Percentiles rank a stretch among this genome's conserved stretches.
Evolutionary conservation across 495 filamentous ascomycete genomes (phyloP).

Genomic region (Aspergillus affinis): DNA sequence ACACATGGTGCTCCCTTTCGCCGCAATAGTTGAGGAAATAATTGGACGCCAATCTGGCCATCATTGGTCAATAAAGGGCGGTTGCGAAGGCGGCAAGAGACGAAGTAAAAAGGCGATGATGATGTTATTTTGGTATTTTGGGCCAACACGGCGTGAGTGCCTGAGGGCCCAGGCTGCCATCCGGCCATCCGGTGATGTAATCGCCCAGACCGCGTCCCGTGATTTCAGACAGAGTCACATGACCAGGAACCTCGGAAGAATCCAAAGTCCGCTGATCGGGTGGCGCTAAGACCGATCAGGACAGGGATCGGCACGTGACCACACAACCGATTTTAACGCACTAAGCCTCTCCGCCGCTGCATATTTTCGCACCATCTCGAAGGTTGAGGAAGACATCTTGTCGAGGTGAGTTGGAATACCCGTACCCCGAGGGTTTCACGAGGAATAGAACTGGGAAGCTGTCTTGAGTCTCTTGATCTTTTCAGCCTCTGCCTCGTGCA

Average conservation of each 20-base stretch:
- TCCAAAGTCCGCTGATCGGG: constrained; percentile 6
- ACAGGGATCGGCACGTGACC: constrained; percentile 37
- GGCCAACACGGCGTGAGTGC: not conserved
- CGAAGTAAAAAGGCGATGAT: constrained; percentile 1
- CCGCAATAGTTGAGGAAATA: constrained; percentile 22
- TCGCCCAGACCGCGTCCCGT: not conserved
- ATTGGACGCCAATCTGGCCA: constrained; percentile 16
- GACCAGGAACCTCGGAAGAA: constrained; percentile 11
- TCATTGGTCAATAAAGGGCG: constrained; percentile 12
- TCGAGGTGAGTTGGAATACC: constrained; percentile 46
- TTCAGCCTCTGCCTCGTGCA: not conserved
- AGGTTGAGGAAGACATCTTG: constrained; percentile 61
- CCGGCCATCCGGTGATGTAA: not conserved
- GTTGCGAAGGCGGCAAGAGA: not conserved
- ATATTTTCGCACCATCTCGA: constrained; percentile 40
- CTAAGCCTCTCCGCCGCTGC: constrained; percentile 26
- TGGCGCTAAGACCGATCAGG: constrained; percentile 14
- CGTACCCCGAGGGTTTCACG: not conserved
- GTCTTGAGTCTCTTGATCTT: not conserved
- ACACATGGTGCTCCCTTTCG: constrained; percentile 19
- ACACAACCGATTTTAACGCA: constrained; percentile 50
- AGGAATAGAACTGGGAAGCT: not conserved
- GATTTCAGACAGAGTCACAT: constrained; percentile 6
- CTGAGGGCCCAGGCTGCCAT: not conserved
- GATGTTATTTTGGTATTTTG: not conserved